These are phyloP conservation scores for Botrytis squamosa DNA, from an alignment of 2,329 filamentous ascomycete species.

Conservation along the genomic window DNA sequence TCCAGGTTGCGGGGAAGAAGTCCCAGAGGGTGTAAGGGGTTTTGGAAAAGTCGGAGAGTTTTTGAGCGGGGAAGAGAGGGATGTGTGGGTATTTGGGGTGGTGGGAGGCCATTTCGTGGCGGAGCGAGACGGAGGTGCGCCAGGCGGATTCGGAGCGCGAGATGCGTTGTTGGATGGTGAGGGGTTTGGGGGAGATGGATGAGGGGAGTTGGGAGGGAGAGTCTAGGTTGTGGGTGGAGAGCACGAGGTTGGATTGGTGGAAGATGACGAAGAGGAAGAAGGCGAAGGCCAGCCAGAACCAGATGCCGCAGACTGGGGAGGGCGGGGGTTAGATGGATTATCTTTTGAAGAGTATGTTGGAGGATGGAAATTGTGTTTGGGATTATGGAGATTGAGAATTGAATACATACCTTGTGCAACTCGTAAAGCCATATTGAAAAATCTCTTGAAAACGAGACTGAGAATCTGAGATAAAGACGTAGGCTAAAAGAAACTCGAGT, in stretches of 20 bases:
- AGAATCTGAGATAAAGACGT: neutral
- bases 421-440: conserved; percentile 32
- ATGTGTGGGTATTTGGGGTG: conserved; percentile 30
- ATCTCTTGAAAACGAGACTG: neutral
- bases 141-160: conserved; percentile 32
- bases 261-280: conserved; percentile 33
- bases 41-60: conserved; percentile 27
- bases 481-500: neutral
- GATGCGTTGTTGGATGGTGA: conserved; percentile 31
- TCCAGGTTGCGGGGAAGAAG: conserved; percentile 43
- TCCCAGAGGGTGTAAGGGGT: conserved; percentile 44
- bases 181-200: neutral
- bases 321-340: neutral
- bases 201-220: neutral
- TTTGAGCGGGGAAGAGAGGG: conserved; percentile 33
- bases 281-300: conserved; percentile 34
- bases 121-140: conserved; percentile 29
- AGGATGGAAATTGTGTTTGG: neutral
- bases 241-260: conserved; percentile 26
- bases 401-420: conserved; percentile 29
- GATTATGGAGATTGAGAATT: neutral
- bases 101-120: conserved; percentile 30
- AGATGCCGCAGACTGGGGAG: conserved; percentile 30
- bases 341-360: neutral
- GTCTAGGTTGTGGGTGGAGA: neutral